A percentile compares a stretch with the other conserved stretches of the same genome.
Conservation (phyloP, 163 green algal genomes). For the Prototheca wickerhamii region DNA sequence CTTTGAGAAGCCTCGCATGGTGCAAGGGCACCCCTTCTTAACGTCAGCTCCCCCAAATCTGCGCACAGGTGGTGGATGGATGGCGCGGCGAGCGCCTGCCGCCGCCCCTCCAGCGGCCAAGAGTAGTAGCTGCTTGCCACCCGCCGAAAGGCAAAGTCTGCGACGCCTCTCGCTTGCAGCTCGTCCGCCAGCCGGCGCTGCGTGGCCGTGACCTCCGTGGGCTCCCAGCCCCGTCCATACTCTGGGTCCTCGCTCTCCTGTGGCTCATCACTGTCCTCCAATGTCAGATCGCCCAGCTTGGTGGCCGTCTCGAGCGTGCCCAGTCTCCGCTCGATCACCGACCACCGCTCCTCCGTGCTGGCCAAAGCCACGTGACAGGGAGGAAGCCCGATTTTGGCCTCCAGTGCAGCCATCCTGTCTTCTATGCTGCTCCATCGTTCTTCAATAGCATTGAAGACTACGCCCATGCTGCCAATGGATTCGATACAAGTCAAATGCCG, state of each 20-base stretch:
- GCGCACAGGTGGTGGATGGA: conserved; percentile 39
- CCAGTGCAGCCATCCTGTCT: too few species aligned
- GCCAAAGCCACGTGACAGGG: too few species aligned
- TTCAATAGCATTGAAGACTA: too few species aligned
- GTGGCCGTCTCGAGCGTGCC: not conserved
- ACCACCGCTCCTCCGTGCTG: not conserved
- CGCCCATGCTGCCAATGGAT: too few species aligned
- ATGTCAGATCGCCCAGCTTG: not conserved
- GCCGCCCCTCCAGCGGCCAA: conserved; percentile 43
- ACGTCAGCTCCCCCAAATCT: not conserved
- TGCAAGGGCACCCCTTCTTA: not conserved
- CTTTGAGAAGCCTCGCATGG: not conserved
- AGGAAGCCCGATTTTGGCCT: too few species aligned
- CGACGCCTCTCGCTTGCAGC: conserved; percentile 20
- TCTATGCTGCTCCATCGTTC: too few species aligned
- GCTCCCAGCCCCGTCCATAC: not conserved
- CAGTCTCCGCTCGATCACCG: not conserved
- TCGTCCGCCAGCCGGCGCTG: conserved; percentile 28
- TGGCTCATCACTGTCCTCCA: not conserved
- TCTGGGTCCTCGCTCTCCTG: not conserved
- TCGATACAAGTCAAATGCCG: too few species aligned
- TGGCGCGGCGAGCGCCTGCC: conserved; percentile 26
- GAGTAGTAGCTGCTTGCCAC: conserved; percentile 25
- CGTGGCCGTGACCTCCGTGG: not conserved
- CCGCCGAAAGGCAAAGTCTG: conserved; percentile 22